phyloP scores from a whole-genome alignment of 257 asterid species.

The Solanum lycopersicoides region DNA sequence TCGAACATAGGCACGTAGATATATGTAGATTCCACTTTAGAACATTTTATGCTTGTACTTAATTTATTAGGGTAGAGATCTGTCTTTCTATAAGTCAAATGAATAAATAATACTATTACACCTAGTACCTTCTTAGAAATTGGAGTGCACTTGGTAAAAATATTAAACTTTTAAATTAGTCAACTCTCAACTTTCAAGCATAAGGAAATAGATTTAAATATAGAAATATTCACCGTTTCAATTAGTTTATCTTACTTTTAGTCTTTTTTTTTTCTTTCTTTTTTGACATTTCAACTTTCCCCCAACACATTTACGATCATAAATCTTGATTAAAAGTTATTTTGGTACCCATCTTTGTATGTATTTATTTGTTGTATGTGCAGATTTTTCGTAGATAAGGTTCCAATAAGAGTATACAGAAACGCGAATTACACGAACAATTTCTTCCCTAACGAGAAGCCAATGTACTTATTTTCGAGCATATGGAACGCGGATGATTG shows the following conservation, averaged over 20 bases:
- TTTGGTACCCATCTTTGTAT: not conserved
- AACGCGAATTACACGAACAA: slow-evolving; percentile 81
- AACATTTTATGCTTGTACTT: not conserved
- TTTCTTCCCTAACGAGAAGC: slow-evolving; percentile 77
- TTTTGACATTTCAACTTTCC: too few species aligned
- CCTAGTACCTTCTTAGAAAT: not conserved
- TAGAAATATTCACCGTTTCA: too few species aligned
- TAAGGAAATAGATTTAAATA: not conserved
- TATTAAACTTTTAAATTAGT: not conserved
- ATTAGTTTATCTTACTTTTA: too few species aligned
- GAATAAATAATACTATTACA: not conserved
- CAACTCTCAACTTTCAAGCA: not conserved
- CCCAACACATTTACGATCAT: too few species aligned
- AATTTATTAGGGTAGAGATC: not conserved
- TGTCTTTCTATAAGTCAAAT: not conserved
- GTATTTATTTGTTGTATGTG: not conserved
- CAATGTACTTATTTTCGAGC: slow-evolving; percentile 89
- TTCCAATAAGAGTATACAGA: slow-evolving; percentile 75
- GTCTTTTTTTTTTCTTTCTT: too few species aligned
- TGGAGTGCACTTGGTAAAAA: not conserved
- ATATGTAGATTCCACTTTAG: not conserved
- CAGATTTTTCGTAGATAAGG: slow-evolving; percentile 71
- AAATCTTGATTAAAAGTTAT: too few species aligned
- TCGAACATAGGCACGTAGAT: not conserved
- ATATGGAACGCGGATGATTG: slow-evolving; percentile 98